Conservation (phyloP, 345 rosid genomes). For the Populus pruinosa region DNA sequence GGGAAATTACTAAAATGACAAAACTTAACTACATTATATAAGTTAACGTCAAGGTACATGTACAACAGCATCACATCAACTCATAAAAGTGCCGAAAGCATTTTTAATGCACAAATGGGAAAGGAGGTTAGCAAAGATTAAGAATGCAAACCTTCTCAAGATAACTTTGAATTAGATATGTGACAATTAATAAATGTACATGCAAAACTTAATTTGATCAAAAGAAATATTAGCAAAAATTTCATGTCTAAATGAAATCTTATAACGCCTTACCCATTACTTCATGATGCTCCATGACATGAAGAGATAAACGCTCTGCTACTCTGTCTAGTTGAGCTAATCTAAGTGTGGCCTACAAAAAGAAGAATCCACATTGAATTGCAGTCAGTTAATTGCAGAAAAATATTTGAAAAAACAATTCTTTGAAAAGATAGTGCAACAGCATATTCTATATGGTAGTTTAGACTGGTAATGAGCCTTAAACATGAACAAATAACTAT, state of each 20-base stretch:
- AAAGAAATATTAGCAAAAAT: not conserved
- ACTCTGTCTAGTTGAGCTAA: conserved; percentile 85
- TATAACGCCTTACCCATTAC: conserved; percentile 75
- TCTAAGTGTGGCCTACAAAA: conserved; percentile 75
- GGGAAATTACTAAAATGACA: not conserved
- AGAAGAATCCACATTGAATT: conserved; percentile 9
- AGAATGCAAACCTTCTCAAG: not conserved
- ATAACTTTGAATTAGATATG: not conserved
- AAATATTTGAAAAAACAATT: conserved; percentile 4
- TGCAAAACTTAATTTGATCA: not conserved
- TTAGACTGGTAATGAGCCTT: not conserved
- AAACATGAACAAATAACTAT: not conserved
- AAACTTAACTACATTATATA: not conserved
- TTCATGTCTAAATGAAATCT: not conserved
- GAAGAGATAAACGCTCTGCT: conserved; percentile 65
- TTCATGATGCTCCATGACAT: conserved; percentile 97
- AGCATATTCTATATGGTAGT: not conserved
- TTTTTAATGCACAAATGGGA: not conserved
- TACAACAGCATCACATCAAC: not conserved
- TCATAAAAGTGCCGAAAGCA: not conserved
- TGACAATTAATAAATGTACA: not conserved
- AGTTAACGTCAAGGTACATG: not conserved
- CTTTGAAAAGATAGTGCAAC: not conserved
- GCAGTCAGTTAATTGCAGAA: conserved; percentile 6
- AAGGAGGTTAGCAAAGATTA: not conserved